These are phyloP conservation scores for Suillus placidus DNA, from an alignment of 768 basidiomycete genomes.

Conservation along the genomic window DNA sequence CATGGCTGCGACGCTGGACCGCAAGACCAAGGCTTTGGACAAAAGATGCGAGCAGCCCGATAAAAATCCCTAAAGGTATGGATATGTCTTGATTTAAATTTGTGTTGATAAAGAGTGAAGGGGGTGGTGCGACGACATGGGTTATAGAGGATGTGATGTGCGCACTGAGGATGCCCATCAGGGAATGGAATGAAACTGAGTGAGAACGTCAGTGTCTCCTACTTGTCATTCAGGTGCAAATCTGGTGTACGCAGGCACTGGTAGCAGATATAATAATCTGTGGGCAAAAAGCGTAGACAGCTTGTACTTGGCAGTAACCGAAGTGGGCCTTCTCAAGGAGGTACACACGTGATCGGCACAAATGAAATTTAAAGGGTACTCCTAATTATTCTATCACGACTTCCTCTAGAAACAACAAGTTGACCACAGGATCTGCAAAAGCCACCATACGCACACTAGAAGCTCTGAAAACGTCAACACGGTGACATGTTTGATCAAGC, in stretches of 20 bases:
- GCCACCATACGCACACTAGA: not conserved
- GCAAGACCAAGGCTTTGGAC: slow-evolving; percentile 91
- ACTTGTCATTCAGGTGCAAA: slow-evolving; percentile 11
- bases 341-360: not conserved
- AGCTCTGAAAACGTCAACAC: slow-evolving; percentile 46
- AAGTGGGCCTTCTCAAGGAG: not conserved
- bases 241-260: not conserved
- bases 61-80: slow-evolving; percentile 45
- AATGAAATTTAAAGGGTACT: not conserved
- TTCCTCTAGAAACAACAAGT: not conserved
- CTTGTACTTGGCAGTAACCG: not conserved
- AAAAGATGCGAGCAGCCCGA: slow-evolving; percentile 82
- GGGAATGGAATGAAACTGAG: not conserved
- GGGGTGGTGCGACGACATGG: not conserved
- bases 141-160: slow-evolving; percentile 5
- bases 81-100: slow-evolving; percentile 33
- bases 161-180: slow-evolving; percentile 4
- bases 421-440: not conserved
- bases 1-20: slow-evolving; percentile 92
- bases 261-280: slow-evolving; percentile 3
- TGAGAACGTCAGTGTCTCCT: slow-evolving; percentile 5
- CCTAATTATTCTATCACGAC: not conserved
- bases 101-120: slow-evolving; percentile 5
- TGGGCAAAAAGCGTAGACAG: not conserved
- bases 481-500: slow-evolving; percentile 70